Base-by-base conservation (phyloP, 192 early-diverging fungal species). In the Gonapodya prolifera region DNA sequence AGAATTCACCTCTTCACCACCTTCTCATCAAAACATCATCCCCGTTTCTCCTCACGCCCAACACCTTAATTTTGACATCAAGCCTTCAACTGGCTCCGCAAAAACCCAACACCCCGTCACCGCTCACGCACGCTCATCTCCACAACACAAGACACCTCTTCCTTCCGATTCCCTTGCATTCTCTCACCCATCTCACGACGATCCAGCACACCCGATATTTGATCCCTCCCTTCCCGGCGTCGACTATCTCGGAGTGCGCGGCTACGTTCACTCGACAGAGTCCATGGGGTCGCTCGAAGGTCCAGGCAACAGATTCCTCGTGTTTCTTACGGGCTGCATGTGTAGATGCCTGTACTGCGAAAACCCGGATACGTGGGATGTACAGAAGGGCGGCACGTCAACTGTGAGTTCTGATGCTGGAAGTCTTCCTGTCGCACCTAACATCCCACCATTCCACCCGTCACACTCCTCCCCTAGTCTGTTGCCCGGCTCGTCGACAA, bases 231-330 rank as follows among this genome's bases (percentile, higher is more conserved):
- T 77, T 70, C 29, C 30, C 35, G 75, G 13, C 28, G 33, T 29
- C 29, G 78, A 79, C 79, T 79, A 79, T 30, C 31, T 79, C 0
- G 77, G 34, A 1, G 34, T 18, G 23, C 34, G 33, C 13, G 78
- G 78, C 34, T 79, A 80, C 79, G 78, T 79, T 33, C 78, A 79
- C 79, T 79, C 78, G 13, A 75, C 77, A 30, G 78, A 79, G 36
- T 70, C 78, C 34, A 34, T 79, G 77, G 78, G 77, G 30, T 77
- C 78, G 1, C 73, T 79, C 34, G 78, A 79, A 35, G 78, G 78
- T 30, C 78, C 78, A 30, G 78, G 78, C 31, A 79, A 79, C 30
- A 70, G 78, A 30, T 79, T 79, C 73, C 79, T 79, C 33, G 35
- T 79, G 30, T 79, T 79, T 13, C 33, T 79, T 8, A 79, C 77